Evolutionary conservation across 805 yeast species (phyloP), one percentile per base, ranked within the genome.

Genomic region (Kuraishia piskuri): DNA sequence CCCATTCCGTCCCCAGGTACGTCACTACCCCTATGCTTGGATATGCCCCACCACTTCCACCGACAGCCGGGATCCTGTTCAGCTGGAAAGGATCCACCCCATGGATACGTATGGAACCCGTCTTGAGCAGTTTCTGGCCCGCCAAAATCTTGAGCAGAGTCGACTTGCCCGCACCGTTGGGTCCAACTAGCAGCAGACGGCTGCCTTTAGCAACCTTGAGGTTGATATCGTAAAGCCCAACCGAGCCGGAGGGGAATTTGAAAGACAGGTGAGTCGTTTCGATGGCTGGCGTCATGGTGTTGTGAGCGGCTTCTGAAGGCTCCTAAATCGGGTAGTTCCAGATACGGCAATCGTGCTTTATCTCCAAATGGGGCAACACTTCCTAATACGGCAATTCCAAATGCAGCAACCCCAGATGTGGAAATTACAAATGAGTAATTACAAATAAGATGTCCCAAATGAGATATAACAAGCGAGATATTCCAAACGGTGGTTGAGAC

Each of bases 1-100:
- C 96, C 99, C 99, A 94, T 64, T 94, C 99, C 0, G 98, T 94
- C 2, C 99, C 99, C 47, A 94, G 71, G 64, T 92, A 92, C 0
- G 96, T 88, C 24, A 68, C 59, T 2, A 63, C 63, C 14, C 40
- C 40, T 9, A 64, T 67, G 25, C 58, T 52, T 8, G 55, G 36
- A 17, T 56, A 48, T 6, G 20, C 31, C 31, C 23, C 25, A 24
- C 53, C 55, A 6, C 37, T 19, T 36, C 55, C 52, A 56, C 72
- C 56, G 66, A 72, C 36, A 50, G 56, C 40, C 9, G 17, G 14
- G 52, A 19, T 26, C 36, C 51, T 56, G 48, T 53, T 55, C 53
- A 66, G 58, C 47, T 63, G 68, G 70, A 94, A 94, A 1, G 99
- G 99, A 62, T 94, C 96, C 51, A 78, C 73, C 0, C 96, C 96